Conservation (phyloP, 192 early-diverging fungal species). For the Thoreauomyces humboldtii region DNA sequence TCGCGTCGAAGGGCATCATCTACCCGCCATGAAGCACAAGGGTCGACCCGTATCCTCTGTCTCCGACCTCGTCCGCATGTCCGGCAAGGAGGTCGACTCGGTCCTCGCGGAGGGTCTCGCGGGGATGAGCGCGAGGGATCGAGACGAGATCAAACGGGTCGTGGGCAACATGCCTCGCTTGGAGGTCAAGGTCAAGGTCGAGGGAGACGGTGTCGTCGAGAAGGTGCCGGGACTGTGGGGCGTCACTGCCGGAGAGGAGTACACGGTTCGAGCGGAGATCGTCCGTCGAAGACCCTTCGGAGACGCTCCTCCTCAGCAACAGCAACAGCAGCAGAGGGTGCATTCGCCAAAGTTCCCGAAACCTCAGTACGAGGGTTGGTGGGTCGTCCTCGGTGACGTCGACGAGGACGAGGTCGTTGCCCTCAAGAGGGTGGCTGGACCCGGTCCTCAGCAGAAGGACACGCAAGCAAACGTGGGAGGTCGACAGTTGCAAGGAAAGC, state of each 20-base stretch:
- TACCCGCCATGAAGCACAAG: conserved; percentile 10
- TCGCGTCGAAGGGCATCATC: conserved; percentile 30
- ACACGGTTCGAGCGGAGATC: conserved; percentile 32
- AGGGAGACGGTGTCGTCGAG: conserved; percentile 24
- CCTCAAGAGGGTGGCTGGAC: conserved; percentile 74
- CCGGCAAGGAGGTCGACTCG: conserved; percentile 8
- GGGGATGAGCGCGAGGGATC: conserved; percentile 10
- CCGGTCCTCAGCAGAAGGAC: conserved; percentile 28
- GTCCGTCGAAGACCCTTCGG: conserved; percentile 20
- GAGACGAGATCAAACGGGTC: conserved; percentile 29
- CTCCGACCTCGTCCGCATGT: conserved; percentile 15
- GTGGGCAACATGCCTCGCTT: conserved; percentile 35
- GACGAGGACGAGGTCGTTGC: conserved; percentile 68
- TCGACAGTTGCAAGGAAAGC: background rate
- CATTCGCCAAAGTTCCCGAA: conserved; percentile 86
- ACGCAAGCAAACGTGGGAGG: conserved; percentile 12
- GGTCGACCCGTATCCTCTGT: background rate
- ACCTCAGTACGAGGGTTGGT: conserved; percentile 92
- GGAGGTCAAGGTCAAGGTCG: conserved; percentile 20
- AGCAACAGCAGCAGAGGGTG: conserved; percentile 44
- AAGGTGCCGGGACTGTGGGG: conserved; percentile 40
- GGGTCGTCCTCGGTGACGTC: conserved; percentile 75
- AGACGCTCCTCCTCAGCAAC: background rate
- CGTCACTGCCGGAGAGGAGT: conserved; percentile 40
- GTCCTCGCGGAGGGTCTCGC: conserved; percentile 11